Percentiles rank a stretch among this genome's conserved stretches.
phyloP scores from a whole-genome alignment of 2,329 filamentous ascomycete species.

The Talaromyces marneffei region DNA sequence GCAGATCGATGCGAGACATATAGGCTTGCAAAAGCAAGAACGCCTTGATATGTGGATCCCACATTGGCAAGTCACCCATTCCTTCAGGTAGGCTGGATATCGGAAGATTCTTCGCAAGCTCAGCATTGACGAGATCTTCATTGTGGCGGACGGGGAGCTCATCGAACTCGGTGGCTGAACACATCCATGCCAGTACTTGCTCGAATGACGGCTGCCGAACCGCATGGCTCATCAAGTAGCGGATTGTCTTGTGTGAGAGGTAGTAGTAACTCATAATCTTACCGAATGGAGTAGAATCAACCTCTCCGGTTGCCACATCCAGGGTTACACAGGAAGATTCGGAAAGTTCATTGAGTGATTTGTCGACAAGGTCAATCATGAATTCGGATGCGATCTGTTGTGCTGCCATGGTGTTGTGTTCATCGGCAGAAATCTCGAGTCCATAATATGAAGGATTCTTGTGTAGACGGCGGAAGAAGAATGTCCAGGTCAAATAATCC shows the following conservation, averaged over 20 bases:
- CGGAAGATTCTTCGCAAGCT: constrained; percentile 76
- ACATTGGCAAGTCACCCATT: constrained; percentile 71
- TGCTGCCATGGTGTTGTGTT: constrained; percentile 80
- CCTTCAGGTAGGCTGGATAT: constrained; percentile 50
- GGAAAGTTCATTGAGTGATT: constrained; percentile 73
- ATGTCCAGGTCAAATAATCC: constrained; percentile 98
- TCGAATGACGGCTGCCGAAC: constrained; percentile 70
- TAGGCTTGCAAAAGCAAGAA: constrained; percentile 92
- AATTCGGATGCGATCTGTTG: constrained; percentile 87
- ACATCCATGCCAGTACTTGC: constrained; percentile 88
- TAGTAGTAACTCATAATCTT: constrained; percentile 99
- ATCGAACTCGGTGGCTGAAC: constrained; percentile 87
- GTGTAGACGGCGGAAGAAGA: constrained; percentile 94
- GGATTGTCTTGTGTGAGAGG: constrained; percentile 88
- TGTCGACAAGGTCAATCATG: constrained; percentile 88
- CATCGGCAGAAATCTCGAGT: constrained; percentile 83
- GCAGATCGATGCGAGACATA: constrained; percentile 86
- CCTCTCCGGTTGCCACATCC: constrained; percentile 72
- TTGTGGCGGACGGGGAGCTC: constrained; percentile 97
- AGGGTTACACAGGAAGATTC: constrained; percentile 78
- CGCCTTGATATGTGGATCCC: constrained; percentile 97
- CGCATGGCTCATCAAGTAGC: constrained; percentile 70
- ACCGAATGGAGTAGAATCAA: constrained; percentile 83
- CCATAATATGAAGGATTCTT: constrained; percentile 99
- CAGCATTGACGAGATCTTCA: constrained; percentile 92